A percentile compares a stretch with the other conserved stretches of the same genome.
These are phyloP conservation scores for Hordeum pubiflorum DNA, from an alignment of 202 grass and related monocot genomes.

Conservation along the genomic window DNA sequence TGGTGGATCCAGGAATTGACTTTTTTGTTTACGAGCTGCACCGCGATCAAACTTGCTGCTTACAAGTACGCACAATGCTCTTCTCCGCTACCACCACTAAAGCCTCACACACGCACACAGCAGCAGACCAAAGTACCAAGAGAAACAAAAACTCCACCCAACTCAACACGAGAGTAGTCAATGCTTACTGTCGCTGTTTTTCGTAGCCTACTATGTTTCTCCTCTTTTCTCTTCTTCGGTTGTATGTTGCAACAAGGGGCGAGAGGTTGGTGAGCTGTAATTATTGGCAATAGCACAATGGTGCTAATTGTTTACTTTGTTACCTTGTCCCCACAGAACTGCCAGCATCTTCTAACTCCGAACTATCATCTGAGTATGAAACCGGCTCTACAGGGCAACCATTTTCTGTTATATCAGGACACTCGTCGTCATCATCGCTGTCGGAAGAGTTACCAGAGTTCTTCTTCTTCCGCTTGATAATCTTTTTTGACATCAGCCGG, in stretches of 20 bases:
- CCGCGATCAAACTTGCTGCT: slow-evolving; percentile 29
- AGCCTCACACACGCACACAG: slow-evolving; percentile 4
- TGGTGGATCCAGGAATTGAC: no score
- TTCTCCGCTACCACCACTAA: not conserved
- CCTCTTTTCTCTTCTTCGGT: slow-evolving; percentile 18
- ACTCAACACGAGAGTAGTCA: not conserved
- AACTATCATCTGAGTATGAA: slow-evolving; percentile 26
- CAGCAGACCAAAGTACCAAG: not conserved
- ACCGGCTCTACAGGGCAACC: slow-evolving; percentile 38
- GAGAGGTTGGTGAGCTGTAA: slow-evolving; percentile 35
- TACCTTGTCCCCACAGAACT: slow-evolving; percentile 26
- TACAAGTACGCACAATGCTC: slow-evolving; percentile 36
- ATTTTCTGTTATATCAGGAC: slow-evolving; percentile 31
- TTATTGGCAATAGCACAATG: slow-evolving; percentile 44
- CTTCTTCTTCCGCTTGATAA: slow-evolving; percentile 87
- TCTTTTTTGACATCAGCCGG: slow-evolving; percentile 59
- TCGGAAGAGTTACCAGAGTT: slow-evolving; percentile 10
- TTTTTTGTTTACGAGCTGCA: not conserved
- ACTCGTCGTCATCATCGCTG: slow-evolving; percentile 9
- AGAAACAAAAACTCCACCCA: not conserved
- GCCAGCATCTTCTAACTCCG: slow-evolving; percentile 34
- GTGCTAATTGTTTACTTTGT: slow-evolving; percentile 23
- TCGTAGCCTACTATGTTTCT: slow-evolving; percentile 38
- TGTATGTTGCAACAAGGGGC: slow-evolving; percentile 36
- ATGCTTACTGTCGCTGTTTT: slow-evolving; percentile 28